Evolutionary conservation across 2,329 filamentous ascomycete genomes (phyloP), one percentile per base, ranked within the genome.

Genomic region (Alternaria hordeiaustralica): DNA sequence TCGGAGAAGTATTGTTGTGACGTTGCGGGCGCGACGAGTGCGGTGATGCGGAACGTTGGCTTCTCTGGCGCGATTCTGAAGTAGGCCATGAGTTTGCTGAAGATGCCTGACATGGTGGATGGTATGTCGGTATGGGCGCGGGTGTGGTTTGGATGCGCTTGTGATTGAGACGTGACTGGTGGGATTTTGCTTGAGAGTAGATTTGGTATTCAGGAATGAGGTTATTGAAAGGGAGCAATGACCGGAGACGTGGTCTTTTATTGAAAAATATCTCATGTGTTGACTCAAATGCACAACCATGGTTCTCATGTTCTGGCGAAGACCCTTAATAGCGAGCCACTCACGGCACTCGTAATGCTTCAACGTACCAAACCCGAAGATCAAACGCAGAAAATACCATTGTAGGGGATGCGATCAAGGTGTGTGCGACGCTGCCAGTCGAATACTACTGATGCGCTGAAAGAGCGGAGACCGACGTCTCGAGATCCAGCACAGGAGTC

Each of bases 1-100:
- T 36, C 28, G 18, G 49, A 51, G 49, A 18, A 26, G 28, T 51
- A 51, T 20, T 51, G 49, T 36, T 51, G 25, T 12, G 28, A 51
- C 9, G 49, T 51, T 36, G 18, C 28, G 18, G 49, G 49, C 9
- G 28, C 49, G 21, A 51, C 49, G 18, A 51, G 49, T 11, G 49
- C 28, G 28, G 49, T 51, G 18, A 36, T 51, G 8, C 49, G 49
- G 13, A 51, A 51, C 3, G 28, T 51, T 51, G 18, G 15, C n/a
- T 51, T 33, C 20, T 51, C 11, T 28, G 11, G 30, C 1, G 47
- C n/a, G n/a, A n/a, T n/a, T n/a, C n/a, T n/a, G n/a, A 33, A 21
- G 47, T 30, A 21, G 18, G 26, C n/a, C 18, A 33, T 8, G 12
- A 51, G 12, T 7, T 15, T 51, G 26, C 47, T 30, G 47, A 51